phyloP scores from a whole-genome alignment of 2,329 filamentous ascomycete species.

The Fusarium coffeatum region DNA sequence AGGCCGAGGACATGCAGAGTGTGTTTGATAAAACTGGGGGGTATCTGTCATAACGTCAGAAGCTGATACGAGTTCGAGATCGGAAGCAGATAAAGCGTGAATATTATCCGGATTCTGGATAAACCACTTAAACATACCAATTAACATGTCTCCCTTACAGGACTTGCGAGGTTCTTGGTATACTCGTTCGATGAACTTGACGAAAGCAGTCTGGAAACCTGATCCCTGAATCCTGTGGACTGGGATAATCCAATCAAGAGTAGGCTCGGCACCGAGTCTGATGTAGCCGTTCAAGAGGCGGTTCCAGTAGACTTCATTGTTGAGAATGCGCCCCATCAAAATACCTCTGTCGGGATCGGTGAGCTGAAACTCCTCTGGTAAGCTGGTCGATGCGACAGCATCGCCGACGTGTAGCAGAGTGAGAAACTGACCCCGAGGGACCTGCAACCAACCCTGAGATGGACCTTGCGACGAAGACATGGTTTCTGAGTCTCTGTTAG shows the following conservation, averaged over 20 bases:
- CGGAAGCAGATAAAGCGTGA: neutral
- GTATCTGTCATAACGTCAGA: neutral
- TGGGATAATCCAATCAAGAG: neutral
- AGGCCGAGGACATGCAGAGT: neutral
- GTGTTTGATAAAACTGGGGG: neutral
- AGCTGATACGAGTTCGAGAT: neutral
- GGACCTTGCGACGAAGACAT: neutral
- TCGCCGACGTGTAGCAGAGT: neutral
- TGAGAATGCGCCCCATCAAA: neutral
- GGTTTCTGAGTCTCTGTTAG: too few relatives aligned
- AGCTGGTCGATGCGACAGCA: neutral
- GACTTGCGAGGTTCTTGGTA: neutral
- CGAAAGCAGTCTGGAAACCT: neutral
- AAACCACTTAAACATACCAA: neutral
- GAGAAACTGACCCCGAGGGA: neutral
- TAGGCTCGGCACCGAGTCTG: neutral
- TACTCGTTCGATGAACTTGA: neutral
- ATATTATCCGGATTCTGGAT: neutral
- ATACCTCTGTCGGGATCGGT: neutral
- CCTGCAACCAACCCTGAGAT: neutral
- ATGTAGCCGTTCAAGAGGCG: neutral
- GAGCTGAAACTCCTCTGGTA: neutral
- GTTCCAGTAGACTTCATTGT: rapidly evolving
- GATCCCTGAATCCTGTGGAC: neutral
- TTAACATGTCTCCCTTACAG: rapidly evolving